These are phyloP conservation scores for Trichophyton rubrum DNA, from an alignment of 2,329 filamentous ascomycete genomes.

Conservation along the genomic window DNA sequence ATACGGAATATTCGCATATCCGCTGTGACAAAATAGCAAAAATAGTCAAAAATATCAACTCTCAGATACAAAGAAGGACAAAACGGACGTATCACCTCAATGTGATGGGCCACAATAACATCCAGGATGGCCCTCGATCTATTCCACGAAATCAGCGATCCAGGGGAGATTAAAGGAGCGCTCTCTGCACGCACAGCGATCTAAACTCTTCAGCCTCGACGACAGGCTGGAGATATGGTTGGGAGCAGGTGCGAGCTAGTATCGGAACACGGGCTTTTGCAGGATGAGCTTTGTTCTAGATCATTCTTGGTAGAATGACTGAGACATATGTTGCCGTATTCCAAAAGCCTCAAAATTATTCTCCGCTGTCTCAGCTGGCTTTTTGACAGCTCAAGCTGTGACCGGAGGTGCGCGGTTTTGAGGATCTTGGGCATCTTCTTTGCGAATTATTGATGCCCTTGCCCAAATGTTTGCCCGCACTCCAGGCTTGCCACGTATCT, in stretches of 20 bases:
- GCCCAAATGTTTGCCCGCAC: background rate
- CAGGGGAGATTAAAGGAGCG: constrained; percentile 1
- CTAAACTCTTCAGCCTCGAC: background rate
- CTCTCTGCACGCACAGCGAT: background rate
- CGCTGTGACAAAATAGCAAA: background rate
- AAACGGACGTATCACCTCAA: background rate
- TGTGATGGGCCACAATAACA: background rate
- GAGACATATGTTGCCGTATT: background rate
- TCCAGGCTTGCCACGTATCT: background rate
- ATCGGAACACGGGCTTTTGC: background rate
- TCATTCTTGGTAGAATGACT: background rate
- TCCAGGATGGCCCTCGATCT: background rate
- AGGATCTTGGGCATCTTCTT: background rate
- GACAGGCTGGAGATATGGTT: background rate
- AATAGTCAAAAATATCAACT: background rate
- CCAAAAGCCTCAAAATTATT: background rate
- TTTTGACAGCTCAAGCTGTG: background rate
- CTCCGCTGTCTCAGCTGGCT: background rate
- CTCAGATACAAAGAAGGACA: background rate
- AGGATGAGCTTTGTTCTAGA: background rate
- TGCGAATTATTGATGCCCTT: background rate
- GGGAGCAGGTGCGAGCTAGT: background rate
- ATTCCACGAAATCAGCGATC: background rate
- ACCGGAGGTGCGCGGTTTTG: background rate
- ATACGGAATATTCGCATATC: background rate